Conservation (phyloP, 2,329 filamentous ascomycete genomes). For the Fusarium luffae region DNA sequence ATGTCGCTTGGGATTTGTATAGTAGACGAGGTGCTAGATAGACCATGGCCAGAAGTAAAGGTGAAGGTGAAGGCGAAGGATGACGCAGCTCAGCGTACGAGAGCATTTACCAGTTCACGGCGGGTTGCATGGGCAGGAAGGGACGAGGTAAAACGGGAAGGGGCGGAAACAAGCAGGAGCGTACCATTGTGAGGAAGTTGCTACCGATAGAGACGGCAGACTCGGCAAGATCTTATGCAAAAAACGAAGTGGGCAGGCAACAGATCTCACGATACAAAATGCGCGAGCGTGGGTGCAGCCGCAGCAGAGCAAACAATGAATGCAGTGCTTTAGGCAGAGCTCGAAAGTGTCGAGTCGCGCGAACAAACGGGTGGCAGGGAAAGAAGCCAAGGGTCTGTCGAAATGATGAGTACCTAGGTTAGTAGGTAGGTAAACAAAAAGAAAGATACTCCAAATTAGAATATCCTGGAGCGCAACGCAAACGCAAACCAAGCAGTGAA, state of each 20-base stretch:
- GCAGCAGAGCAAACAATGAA: slow-evolving; percentile 9
- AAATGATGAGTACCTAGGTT: not conserved
- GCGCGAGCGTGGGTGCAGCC: slow-evolving; percentile 24
- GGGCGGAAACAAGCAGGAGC: slow-evolving; percentile 18
- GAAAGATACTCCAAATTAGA: slow-evolving; percentile 30
- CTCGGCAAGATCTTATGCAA: slow-evolving; percentile 5
- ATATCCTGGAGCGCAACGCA: slow-evolving; percentile 18
- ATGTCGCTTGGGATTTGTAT: slow-evolving; percentile 13
- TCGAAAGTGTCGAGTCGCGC: slow-evolving; percentile 35
- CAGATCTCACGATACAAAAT: slow-evolving; percentile 26
- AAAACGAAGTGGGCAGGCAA: not conserved
- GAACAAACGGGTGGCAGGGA: slow-evolving; percentile 2
- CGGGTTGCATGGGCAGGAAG: slow-evolving; percentile 35
- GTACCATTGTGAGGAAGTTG: slow-evolving; percentile 41
- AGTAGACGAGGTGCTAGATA: slow-evolving; percentile 1
- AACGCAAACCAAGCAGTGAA: slow-evolving; percentile 21
- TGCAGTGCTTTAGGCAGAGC: slow-evolving; percentile 27
- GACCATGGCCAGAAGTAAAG: not conserved
- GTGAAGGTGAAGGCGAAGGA: slow-evolving; percentile 2
- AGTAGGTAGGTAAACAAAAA: slow-evolving; percentile 14
- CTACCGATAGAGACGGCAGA: slow-evolving; percentile 20
- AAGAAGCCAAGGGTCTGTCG: not conserved
- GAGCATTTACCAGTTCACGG: slow-evolving; percentile 31
- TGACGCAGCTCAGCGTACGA: slow-evolving; percentile 39
- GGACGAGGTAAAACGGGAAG: slow-evolving; percentile 14